Percentiles rank a stretch among this genome's conserved stretches.
These are phyloP conservation scores for Termitomyces heimii DNA, from an alignment of 768 basidiomycete genomes.

Conservation along the genomic window DNA sequence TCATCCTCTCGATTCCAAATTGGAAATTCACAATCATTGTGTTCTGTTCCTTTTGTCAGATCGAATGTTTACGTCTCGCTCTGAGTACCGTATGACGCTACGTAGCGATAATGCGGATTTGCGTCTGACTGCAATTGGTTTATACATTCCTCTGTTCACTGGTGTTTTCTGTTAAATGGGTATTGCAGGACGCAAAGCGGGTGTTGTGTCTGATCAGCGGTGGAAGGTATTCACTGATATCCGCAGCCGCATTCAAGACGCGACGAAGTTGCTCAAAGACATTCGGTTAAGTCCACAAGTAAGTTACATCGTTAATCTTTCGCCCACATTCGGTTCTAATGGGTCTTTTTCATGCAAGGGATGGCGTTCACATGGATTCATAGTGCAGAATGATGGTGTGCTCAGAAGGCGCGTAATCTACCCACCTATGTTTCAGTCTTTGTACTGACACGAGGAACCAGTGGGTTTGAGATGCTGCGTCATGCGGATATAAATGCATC, in stretches of 20 bases:
- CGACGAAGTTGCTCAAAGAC: constrained; percentile 28
- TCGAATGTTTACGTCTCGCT: constrained; percentile 90
- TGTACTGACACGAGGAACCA: constrained; percentile 21
- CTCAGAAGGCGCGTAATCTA: constrained; percentile 28
- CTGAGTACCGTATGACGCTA: constrained; percentile 85
- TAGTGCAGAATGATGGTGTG: constrained; percentile 40
- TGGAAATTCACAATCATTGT: not conserved
- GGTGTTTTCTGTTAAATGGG: not conserved
- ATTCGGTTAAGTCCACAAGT: constrained; percentile 39
- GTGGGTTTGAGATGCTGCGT: constrained; percentile 71
- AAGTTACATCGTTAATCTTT: not conserved
- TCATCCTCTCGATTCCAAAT: constrained; percentile 2
- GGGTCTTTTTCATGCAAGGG: constrained; percentile 15
- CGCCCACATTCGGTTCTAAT: not conserved
- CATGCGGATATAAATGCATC: constrained; percentile 45
- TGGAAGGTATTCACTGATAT: constrained; percentile 33
- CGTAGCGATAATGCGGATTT: constrained; percentile 87
- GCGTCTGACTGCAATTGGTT: constrained; percentile 74
- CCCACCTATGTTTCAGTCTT: not conserved
- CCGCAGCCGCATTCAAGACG: constrained; percentile 26
- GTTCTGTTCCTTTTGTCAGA: constrained; percentile 38
- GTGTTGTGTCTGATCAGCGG: constrained; percentile 39
- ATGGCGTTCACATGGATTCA: constrained; percentile 36
- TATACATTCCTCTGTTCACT: constrained; percentile 4
- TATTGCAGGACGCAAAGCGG: constrained; percentile 33